These are phyloP conservation scores for Aspergillus conjunctus DNA, from an alignment of 495 filamentous ascomycete genomes.

Conservation along the genomic window DNA sequence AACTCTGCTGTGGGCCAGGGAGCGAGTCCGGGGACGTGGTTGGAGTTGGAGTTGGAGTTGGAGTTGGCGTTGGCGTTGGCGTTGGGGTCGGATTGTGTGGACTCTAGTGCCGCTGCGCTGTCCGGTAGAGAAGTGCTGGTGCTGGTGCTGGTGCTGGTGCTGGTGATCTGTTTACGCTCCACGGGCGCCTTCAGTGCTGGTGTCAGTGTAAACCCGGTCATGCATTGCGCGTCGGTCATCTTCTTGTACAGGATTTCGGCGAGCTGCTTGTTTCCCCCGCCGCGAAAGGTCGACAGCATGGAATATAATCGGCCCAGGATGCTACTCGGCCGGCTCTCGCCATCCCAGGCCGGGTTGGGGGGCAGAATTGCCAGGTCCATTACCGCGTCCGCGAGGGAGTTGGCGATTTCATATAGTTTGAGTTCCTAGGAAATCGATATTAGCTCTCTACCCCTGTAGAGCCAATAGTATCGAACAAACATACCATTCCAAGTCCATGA, in stretches of 20 bases:
- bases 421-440: slow-evolving; percentile 37
- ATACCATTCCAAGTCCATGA: slow-evolving; percentile 40
- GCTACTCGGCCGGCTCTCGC: slow-evolving; percentile 28
- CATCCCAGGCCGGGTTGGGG: slow-evolving; percentile 15
- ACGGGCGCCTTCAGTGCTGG: neutral
- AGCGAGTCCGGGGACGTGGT: too few species aligned
- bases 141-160: too few species aligned
- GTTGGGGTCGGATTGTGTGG: neutral
- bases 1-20: too few species aligned
- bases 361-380: slow-evolving; percentile 25
- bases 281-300: slow-evolving; percentile 34
- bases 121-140: neutral
- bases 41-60: too few species aligned
- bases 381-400: slow-evolving; percentile 47
- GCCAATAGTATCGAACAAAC: neutral
- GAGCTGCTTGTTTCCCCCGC: slow-evolving; percentile 38
- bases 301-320: slow-evolving; percentile 37
- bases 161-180: neutral
- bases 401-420: slow-evolving; percentile 51
- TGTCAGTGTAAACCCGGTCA: slow-evolving; percentile 6
- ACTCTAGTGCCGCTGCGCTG: neutral
- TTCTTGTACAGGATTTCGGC: slow-evolving; percentile 33
- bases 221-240: slow-evolving; percentile 26
- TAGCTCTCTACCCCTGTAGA: neutral
- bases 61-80: too few species aligned